Evolutionary conservation across 129 eudicot species (phyloP), one percentile per base, ranked within the genome.

Genomic region (Mikania micrantha): DNA sequence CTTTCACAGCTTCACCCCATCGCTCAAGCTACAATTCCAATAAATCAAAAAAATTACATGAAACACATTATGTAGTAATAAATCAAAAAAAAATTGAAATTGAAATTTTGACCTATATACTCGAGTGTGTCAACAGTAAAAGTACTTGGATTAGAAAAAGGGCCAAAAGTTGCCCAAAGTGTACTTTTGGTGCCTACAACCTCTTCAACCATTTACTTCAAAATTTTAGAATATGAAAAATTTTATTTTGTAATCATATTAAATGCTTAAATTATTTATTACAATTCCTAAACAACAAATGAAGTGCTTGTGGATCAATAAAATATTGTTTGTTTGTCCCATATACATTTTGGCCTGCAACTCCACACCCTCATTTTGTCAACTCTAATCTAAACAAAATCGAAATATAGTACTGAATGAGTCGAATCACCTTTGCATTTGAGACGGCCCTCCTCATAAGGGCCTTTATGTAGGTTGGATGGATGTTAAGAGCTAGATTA

Each of bases 401-500:
- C 10, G 22, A 17, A n/a, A 38, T 10, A 34, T 7, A 63, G 16
- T 73, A 16, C n/a, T 29, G 6, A 38, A 65, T 31, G 44, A 22
- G 31, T 39, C 41, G 24, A 47, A 31, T 67, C 75, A 83, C 88
- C 84, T 83, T 83, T 34, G 82, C 84, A 72, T 83, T 79, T 41
- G 88, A 83, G 62, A 73, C 88, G 5, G 88, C 88, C 32, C 84
- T 79, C 79, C 84, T 69, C 34, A 79, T 80, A 39, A 83, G 81
- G 74, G 88, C 88, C 54, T 83, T 83, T 54, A 78, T 72, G 78
- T 76, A 83, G 76, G 60, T 83, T 76, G 88, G 88, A 6, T 83
- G 88, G 50, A 83, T 40, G 57, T 76, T 83, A 74, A 79, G 79
- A 65, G 88, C 84, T 9, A 67, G 72, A 69, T 79, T 79, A 69